A percentile compares a stretch with the other conserved stretches of the same genome.
Conservation (phyloP, 2,329 filamentous ascomycete genomes). For the Aspergillus versicolor region DNA sequence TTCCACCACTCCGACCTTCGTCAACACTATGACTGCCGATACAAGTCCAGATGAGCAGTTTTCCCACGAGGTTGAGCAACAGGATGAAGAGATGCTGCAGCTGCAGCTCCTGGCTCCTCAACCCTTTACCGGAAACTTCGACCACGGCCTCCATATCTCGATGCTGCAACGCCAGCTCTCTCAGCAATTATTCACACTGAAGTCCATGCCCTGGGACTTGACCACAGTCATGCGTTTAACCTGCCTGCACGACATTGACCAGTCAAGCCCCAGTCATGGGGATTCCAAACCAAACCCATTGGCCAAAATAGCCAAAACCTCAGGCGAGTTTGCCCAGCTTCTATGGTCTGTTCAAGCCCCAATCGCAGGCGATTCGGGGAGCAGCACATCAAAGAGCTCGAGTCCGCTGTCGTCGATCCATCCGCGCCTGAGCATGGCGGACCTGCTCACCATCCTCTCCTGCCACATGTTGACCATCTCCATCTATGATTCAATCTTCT, state of each 20-base stretch:
- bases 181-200: not conserved
- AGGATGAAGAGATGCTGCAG: not conserved
- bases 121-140: not conserved
- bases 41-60: not conserved
- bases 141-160: not conserved
- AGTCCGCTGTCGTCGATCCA: not conserved
- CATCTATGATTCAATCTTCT: not conserved
- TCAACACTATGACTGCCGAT: not conserved
- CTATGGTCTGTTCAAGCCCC: not conserved
- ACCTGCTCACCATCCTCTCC: not conserved
- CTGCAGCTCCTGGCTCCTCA: not conserved
- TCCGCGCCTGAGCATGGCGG: not conserved
- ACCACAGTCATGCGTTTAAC: not conserved
- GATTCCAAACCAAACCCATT: not conserved
- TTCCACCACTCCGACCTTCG: not conserved
- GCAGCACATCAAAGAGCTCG: not conserved
- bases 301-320: not conserved
- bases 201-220: not conserved
- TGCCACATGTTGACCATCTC: not conserved
- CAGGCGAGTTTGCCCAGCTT: not conserved
- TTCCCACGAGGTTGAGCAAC: not conserved
- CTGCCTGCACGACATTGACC: not conserved
- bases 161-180: not conserved
- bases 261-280: not conserved
- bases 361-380: not conserved